phyloP scores from a whole-genome alignment of 2,329 filamentous ascomycete species.

The Talaromyces sp. region DNA sequence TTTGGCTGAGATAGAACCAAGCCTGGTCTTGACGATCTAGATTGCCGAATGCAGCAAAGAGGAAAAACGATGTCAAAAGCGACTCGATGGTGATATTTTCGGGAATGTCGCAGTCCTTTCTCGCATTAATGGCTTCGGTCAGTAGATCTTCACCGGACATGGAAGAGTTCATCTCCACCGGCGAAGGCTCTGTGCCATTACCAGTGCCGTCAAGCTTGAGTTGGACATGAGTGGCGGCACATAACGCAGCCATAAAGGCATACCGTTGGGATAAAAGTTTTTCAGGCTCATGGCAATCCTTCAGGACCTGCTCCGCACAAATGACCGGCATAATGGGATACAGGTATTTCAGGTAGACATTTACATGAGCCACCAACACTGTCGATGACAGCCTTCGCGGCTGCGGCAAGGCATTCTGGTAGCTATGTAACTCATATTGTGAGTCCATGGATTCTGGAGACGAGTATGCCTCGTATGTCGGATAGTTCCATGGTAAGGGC shows the following conservation, averaged over 20 bases:
- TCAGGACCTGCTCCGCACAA: slow-evolving; percentile 27
- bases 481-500: slow-evolving; percentile 20
- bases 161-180: slow-evolving; percentile 53
- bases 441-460: slow-evolving; percentile 29
- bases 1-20: slow-evolving; percentile 74
- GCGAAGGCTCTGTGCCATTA: slow-evolving; percentile 30
- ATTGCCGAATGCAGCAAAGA: slow-evolving; percentile 67
- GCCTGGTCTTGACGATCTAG: slow-evolving; percentile 68
- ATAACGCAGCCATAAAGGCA: slow-evolving; percentile 36
- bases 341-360: slow-evolving; percentile 37
- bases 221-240: slow-evolving; percentile 41
- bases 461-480: slow-evolving; percentile 25
- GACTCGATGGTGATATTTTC: slow-evolving; percentile 35
- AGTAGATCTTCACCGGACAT: slow-evolving; percentile 61
- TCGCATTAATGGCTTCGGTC: slow-evolving; percentile 53
- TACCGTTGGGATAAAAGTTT: slow-evolving; percentile 33
- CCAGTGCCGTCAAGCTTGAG: slow-evolving; percentile 31
- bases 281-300: slow-evolving; percentile 49
- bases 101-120: slow-evolving; percentile 34
- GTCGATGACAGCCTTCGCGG: slow-evolving; percentile 24
- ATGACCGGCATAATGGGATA: slow-evolving; percentile 42
- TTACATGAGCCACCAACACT: slow-evolving; percentile 32
- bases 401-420: slow-evolving; percentile 1
- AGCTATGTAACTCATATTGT: slow-evolving; percentile 20
- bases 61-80: slow-evolving; percentile 67